Conservation (phyloP, 495 filamentous ascomycete species). For the Tuber aestivum region DNA sequence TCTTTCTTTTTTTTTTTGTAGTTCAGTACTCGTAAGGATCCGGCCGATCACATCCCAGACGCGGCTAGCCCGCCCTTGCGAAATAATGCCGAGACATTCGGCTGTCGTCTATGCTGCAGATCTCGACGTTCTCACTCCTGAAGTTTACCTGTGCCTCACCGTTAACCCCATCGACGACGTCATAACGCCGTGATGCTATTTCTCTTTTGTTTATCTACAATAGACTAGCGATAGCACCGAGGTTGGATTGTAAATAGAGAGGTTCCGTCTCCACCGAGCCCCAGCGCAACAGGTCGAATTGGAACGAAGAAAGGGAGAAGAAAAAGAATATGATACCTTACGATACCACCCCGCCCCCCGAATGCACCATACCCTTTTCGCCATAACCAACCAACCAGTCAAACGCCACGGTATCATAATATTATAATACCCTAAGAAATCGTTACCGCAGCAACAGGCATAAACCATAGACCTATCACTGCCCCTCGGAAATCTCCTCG, state of each 20-base stretch:
- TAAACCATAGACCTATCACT: conserved; percentile 49
- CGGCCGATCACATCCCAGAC: background rate
- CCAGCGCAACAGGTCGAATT: conserved; percentile 18
- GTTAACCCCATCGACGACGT: background rate
- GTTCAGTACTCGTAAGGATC: no score
- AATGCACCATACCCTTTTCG: no score
- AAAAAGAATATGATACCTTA: no score
- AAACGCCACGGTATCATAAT: no score
- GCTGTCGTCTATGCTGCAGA: background rate
- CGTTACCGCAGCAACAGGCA: conserved; percentile 49
- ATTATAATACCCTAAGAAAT: conserved; percentile 47
- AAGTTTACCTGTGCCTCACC: background rate
- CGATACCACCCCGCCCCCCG: no score
- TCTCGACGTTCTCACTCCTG: background rate
- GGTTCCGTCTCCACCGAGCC: background rate
- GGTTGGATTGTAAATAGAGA: no score
- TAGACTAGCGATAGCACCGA: no score
- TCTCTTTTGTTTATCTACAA: background rate
- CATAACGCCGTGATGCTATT: background rate
- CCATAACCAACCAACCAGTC: background rate
- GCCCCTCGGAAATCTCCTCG: conserved; percentile 19
- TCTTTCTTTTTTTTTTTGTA: no score
- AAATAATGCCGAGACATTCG: background rate
- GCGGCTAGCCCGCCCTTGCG: background rate
- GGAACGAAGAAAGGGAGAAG: no score